Evolutionary conservation across 2,329 filamentous ascomycete species (phyloP).

Genomic region (Pseudogymnoascus sp.): DNA sequence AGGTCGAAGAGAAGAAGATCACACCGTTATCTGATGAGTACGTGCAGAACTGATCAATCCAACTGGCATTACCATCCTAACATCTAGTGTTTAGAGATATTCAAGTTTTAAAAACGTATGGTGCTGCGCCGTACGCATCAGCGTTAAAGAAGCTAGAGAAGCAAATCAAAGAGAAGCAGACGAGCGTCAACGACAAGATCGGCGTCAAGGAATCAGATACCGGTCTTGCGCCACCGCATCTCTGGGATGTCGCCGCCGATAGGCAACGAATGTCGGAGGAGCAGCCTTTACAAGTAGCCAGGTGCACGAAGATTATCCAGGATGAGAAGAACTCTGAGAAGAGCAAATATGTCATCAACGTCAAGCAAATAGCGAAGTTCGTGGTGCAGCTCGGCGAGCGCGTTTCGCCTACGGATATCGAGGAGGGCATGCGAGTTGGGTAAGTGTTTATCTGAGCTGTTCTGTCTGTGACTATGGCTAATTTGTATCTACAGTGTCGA

Average conservation of each 20-base stretch:
- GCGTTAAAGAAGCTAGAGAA: constrained; percentile 96
- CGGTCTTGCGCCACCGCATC: constrained; percentile 91
- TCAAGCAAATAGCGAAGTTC: constrained; percentile 99
- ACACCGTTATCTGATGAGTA: constrained; percentile 95
- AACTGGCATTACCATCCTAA: not conserved
- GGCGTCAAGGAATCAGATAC: constrained; percentile 97
- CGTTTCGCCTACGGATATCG: constrained; percentile 96
- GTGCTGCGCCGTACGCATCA: constrained; percentile 88
- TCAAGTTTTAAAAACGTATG: constrained; percentile 98
- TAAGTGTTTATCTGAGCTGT: constrained; percentile 34
- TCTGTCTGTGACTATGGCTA: constrained; percentile 18
- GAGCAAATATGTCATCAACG: constrained; percentile 99
- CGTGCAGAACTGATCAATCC: constrained; percentile 32
- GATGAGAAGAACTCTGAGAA: constrained; percentile 95
- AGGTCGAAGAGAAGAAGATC: constrained; percentile 99
- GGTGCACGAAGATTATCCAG: constrained; percentile 98
- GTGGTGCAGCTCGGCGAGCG: constrained; percentile 96
- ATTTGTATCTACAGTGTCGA: constrained; percentile 58
- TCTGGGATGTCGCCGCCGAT: constrained; percentile 98
- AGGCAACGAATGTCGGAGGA: constrained; percentile 98
- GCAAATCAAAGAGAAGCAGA: constrained; percentile 98
- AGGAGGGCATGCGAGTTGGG: constrained; percentile 97
- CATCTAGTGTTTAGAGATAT: constrained; percentile 66
- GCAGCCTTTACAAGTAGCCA: constrained; percentile 92
- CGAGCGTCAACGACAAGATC: constrained; percentile 98